Conservation (phyloP, 345 rosid genomes). For the Populus deltoides region DNA sequence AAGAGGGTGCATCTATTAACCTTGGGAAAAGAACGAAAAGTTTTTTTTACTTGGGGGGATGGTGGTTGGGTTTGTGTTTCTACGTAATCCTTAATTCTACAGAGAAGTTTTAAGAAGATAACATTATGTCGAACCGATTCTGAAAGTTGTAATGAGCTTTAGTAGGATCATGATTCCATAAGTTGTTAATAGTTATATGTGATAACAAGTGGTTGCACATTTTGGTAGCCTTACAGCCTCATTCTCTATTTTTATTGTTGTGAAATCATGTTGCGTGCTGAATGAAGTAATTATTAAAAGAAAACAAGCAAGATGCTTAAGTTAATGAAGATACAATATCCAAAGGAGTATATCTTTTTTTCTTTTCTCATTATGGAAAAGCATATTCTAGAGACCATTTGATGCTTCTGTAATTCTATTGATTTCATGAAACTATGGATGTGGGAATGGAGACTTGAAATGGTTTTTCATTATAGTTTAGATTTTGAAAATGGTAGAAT, state of each 20-base stretch:
- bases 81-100: not conserved
- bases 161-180: not conserved
- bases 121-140: not conserved
- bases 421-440: too few relatives aligned
- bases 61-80: not conserved
- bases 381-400: too few relatives aligned
- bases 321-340: not conserved
- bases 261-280: not conserved
- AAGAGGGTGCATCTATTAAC: not conserved
- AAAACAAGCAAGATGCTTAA: not conserved
- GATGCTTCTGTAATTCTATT: too few relatives aligned
- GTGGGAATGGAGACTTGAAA: not conserved
- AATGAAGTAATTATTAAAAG: not conserved
- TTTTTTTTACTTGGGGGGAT: not conserved
- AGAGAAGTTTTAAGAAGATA: not conserved
- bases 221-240: not conserved
- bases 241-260: not conserved
- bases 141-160: not conserved
- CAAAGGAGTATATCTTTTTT: too few relatives aligned
- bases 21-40: not conserved
- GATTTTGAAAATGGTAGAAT: not conserved
- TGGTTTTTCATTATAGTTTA: not conserved
- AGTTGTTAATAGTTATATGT: not conserved
- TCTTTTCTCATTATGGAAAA: too few relatives aligned
- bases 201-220: not conserved